Evolutionary conservation across 345 rosid species (phyloP).

Genomic region (Eucalyptus curtisii): DNA sequence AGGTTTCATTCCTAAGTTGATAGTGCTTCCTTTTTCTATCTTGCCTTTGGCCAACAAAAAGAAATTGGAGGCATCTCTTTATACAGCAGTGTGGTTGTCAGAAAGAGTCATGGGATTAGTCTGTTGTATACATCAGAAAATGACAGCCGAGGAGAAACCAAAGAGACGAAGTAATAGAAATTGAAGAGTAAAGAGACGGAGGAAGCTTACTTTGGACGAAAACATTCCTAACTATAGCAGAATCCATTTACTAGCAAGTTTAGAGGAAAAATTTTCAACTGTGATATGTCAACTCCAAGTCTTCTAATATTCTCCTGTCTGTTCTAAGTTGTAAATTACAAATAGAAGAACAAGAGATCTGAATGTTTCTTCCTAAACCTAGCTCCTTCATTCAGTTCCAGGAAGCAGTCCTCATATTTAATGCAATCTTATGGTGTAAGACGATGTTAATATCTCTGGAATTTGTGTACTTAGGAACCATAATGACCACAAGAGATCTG

Average conservation of each 20-base stretch:
- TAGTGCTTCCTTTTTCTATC: background rate
- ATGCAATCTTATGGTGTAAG: background rate
- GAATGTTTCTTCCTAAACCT: background rate
- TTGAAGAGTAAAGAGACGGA: background rate
- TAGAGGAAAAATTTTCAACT: background rate
- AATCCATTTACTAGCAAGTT: background rate
- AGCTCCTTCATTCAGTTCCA: background rate
- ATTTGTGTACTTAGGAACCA: background rate
- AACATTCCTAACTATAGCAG: background rate
- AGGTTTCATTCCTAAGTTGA: background rate
- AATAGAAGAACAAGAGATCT: background rate
- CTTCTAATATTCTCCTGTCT: background rate
- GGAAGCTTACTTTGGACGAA: background rate
- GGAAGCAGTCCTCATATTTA: background rate
- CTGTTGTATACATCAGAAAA: background rate
- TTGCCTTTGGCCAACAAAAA: background rate
- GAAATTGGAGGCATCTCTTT: background rate
- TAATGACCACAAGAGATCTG: background rate
- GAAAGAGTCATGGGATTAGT: background rate
- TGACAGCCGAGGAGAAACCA: background rate
- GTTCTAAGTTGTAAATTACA: background rate
- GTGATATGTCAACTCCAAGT: background rate
- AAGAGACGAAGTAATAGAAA: background rate
- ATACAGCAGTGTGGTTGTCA: background rate
- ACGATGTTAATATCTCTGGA: background rate